Evolutionary conservation across 192 early-diverging fungal genomes (phyloP).

Genomic region (Backusella parvicylindrica): DNA sequence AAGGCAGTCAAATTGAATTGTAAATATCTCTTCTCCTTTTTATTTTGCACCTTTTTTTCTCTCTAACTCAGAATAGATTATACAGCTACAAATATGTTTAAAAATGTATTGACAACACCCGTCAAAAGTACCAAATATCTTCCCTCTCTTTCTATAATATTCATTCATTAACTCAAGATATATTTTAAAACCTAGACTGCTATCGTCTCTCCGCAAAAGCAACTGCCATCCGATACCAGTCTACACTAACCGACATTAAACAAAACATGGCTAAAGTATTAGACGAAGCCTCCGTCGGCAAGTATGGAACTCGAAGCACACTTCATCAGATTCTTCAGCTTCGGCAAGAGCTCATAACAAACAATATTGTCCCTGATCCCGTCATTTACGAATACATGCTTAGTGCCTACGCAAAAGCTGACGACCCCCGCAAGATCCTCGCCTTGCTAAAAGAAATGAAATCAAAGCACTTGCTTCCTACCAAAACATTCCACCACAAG

Average conservation of each 20-base stretch:
- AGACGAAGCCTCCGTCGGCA: neutral
- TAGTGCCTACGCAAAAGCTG: slow-evolving; percentile 27
- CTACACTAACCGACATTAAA: neutral
- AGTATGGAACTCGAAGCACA: no score
- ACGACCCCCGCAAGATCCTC: slow-evolving; percentile 13
- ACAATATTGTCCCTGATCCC: slow-evolving; percentile 18
- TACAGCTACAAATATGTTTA: neutral
- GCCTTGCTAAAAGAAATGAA: slow-evolving; percentile 34
- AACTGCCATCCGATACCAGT: neutral
- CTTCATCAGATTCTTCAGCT: neutral
- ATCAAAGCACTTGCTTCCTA: slow-evolving; percentile 11
- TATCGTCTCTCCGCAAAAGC: neutral
- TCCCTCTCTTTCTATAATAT: neutral
- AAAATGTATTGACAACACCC: neutral
- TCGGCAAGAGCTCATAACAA: neutral
- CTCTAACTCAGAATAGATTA: no score
- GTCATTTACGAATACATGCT: slow-evolving; percentile 33
- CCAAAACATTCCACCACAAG: slow-evolving; percentile 22
- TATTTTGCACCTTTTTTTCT: neutral
- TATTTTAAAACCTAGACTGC: no score
- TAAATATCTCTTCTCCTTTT: neutral
- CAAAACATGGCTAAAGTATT: neutral
- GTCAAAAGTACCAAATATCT: neutral
- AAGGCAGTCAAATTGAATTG: neutral
- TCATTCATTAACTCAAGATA: neutral